Base-by-base conservation (phyloP, 2,329 filamentous ascomycete genomes). In the Zasmidium cellare region DNA sequence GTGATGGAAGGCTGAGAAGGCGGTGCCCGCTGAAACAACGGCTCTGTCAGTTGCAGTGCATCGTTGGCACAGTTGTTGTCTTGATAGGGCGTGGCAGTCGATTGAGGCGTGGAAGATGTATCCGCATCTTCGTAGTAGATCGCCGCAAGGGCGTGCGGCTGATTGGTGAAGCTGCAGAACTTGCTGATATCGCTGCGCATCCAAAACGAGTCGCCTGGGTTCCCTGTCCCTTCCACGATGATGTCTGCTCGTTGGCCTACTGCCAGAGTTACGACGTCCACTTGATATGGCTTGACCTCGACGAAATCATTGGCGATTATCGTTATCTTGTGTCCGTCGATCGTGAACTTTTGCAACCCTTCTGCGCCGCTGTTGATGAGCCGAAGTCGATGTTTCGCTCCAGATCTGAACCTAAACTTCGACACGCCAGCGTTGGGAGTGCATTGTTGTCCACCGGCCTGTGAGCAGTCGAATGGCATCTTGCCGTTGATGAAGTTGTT, bases 71-170 rank as follows among this genome's bases (percentile, higher is more conserved):
- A 89, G 20, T 51, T 55, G 25, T 57, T 54, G 51, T 60, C 80
- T n/a, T 73, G 76, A 0, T 80, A 77, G 61, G 85, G 80, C 0
- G 79, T 76, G 0, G 82, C 68, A 1, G 79, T 83, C 3, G 72
- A 74, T n/a, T 41, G 35, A 3, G 70, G 69, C 11, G 58, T 54
- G 14, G 57, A 51, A 47, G 71, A 73, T 2, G 76, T 76, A 65
- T 88, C 76, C 7, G 84, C 82, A 9, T 77, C 67, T 31, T 87
- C 79, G 70, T 90, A 90, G 74, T 87, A 88, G 51, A 91, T 78
- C 16, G 81, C 84, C 0, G 87, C 88, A 1, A 84, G 65, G 1
- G 82, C 85, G 51, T 79, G 64, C 1, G 62, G 53, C 44, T 62
- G 35, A 46, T 60, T 44, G 48, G 65, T 24, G 57, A 54, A 65